Evolutionary conservation across 768 basidiomycete genomes (phyloP).

Genomic region (Aureoboletus auriporus): DNA sequence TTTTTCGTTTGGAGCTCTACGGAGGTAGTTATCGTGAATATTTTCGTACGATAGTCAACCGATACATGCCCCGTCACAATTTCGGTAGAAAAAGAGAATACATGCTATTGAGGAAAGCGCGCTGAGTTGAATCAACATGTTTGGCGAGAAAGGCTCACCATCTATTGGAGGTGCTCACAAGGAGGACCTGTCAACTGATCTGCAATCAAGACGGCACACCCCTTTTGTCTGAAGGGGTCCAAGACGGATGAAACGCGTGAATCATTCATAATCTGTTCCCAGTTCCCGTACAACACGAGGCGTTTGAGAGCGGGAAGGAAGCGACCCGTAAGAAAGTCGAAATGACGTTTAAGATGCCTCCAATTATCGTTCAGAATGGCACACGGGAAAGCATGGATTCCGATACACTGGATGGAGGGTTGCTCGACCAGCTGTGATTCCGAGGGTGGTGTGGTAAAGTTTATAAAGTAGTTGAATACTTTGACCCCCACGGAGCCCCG

Average conservation of each 20-base stretch:
- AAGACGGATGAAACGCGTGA: constrained; percentile 33
- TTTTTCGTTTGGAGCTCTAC: too few species aligned
- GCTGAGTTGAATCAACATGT: not conserved
- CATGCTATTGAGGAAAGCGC: too few species aligned
- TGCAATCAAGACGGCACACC: constrained; percentile 26
- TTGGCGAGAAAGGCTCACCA: constrained; percentile 1
- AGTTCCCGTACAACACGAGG: constrained; percentile 51
- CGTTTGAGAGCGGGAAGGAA: constrained; percentile 43
- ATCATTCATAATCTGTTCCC: constrained; percentile 39
- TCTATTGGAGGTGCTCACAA: constrained; percentile 18
- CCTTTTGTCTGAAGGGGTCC: constrained; percentile 31
- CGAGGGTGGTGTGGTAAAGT: constrained; percentile 39
- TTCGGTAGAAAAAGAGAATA: too few species aligned
- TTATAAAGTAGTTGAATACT: constrained; percentile 53
- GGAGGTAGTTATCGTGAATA: too few species aligned
- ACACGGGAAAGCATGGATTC: constrained; percentile 50
- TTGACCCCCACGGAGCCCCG: constrained; percentile 41
- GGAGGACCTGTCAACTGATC: constrained; percentile 5
- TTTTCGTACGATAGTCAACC: too few species aligned
- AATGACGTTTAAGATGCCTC: constrained; percentile 37
- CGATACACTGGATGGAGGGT: constrained; percentile 40
- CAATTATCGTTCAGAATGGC: constrained; percentile 34
- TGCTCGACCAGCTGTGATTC: constrained; percentile 19
- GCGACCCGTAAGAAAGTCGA: constrained; percentile 38
- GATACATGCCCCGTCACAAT: too few species aligned